Percentiles rank a stretch among this genome's conserved stretches.
phyloP scores from a whole-genome alignment of 129 eudicot genomes.

The Glebionis coronaria region DNA sequence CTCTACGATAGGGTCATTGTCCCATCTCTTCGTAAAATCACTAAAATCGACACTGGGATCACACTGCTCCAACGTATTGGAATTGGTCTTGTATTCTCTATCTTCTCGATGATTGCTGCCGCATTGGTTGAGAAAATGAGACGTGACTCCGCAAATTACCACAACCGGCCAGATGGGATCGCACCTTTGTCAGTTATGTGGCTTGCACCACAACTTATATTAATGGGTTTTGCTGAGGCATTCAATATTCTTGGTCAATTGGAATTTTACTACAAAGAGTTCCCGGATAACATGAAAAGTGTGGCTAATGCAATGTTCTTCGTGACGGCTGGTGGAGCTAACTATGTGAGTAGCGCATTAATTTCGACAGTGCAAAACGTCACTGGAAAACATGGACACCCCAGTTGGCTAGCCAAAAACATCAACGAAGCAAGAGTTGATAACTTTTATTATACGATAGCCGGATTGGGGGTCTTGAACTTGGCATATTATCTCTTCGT shows the following conservation, averaged over 20 bases:
- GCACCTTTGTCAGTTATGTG: conserved; percentile 71
- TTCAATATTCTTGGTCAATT: conserved; percentile 72
- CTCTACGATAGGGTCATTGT: conserved; percentile 69
- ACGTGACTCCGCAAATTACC: conserved; percentile 44
- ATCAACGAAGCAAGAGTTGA: conserved; percentile 68
- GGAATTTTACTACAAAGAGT: conserved; percentile 86
- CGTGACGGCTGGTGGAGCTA: conserved; percentile 56
- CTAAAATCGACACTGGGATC: conserved; percentile 73
- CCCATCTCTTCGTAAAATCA: conserved; percentile 56
- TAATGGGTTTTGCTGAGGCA: conserved; percentile 84
- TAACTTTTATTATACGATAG: conserved; percentile 62
- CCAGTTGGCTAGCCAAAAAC: conserved; percentile 72
- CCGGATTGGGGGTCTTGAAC: conserved; percentile 65
- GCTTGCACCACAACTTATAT: conserved; percentile 79
- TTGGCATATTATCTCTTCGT: conserved; percentile 55
- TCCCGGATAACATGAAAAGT: conserved; percentile 78
- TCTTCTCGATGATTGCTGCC: conserved; percentile 71
- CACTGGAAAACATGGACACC: conserved; percentile 51
- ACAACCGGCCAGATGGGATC: conserved; percentile 36
- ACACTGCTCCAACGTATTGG: conserved; percentile 83
- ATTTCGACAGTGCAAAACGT: conserved; percentile 50
- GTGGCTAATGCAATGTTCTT: conserved; percentile 39
- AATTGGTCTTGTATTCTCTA: conserved; percentile 59
- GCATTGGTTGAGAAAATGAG: conserved; percentile 65
- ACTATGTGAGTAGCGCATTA: conserved; percentile 52